Evolutionary conservation across 139 green algal genomes (phyloP).

Genomic region (Mesotaenium endlicherianum): DNA sequence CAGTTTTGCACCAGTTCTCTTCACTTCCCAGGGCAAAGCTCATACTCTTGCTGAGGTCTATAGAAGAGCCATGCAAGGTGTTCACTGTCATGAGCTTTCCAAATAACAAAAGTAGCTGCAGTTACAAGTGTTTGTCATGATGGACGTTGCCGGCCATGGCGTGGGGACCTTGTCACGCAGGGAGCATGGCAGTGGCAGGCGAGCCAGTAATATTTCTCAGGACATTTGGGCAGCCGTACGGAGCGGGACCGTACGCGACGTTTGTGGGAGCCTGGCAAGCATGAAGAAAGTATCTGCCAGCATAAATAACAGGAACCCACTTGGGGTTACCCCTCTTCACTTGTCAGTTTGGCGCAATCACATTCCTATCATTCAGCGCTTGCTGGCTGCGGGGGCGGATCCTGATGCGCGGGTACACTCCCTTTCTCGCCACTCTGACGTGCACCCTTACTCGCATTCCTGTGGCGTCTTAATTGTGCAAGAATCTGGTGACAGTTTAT

Average conservation of each 20-base stretch:
- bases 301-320: background rate
- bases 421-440: background rate
- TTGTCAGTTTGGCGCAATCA: constrained; percentile 49
- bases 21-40: too few species aligned
- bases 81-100: too few species aligned
- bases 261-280: background rate
- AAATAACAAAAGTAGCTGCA: too few species aligned
- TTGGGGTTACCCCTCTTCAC: constrained; percentile 47
- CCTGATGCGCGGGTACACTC: constrained; percentile 24
- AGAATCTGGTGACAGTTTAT: too few species aligned
- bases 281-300: background rate
- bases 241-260: background rate
- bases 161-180: too few species aligned
- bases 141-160: too few species aligned
- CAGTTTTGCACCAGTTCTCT: too few species aligned
- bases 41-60: too few species aligned
- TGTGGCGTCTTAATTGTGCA: background rate
- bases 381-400: constrained; percentile 43
- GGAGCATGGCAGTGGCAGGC: too few species aligned
- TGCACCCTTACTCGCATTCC: background rate
- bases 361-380: constrained; percentile 14
- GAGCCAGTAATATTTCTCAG: too few species aligned
- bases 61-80: too few species aligned
- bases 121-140: too few species aligned
- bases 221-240: constrained; percentile 7